Evolutionary conservation across 2,329 filamentous ascomycete species (phyloP).

Genomic region (Phyllosticta citrichinensis): DNA sequence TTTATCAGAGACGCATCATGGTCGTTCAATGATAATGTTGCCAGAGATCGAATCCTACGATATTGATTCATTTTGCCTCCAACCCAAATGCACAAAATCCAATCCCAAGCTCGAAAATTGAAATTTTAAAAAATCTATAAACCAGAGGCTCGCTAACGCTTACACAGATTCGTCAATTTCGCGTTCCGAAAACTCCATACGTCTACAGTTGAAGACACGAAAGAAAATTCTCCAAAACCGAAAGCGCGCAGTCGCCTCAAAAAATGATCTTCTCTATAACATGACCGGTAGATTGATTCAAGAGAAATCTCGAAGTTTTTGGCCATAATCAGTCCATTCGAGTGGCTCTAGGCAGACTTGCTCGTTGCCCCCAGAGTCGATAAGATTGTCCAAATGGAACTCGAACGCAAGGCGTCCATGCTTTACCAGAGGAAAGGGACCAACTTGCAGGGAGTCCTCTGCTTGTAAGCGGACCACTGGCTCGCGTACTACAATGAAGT

Average conservation of each 20-base stretch:
- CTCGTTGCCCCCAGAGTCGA: neutral
- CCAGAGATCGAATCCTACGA: no score
- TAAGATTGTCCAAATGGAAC: neutral
- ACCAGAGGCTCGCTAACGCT: neutral
- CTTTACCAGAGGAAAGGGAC: neutral
- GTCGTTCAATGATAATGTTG: no score
- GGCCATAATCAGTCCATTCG: neutral
- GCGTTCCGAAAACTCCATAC: no score
- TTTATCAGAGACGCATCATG: neutral
- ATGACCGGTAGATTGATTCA: neutral
- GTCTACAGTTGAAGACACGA: no score
- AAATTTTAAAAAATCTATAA: neutral
- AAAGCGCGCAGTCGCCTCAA: neutral
- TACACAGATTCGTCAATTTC: neutral
- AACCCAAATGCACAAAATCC: no score
- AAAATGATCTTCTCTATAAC: neutral
- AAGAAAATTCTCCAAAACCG: neutral
- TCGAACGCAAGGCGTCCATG: neutral
- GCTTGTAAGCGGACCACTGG: neutral
- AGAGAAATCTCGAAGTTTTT: neutral
- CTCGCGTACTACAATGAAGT: neutral
- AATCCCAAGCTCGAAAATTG: neutral
- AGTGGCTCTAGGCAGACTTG: neutral
- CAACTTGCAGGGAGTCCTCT: neutral
- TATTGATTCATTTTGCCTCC: no score